Conservation (phyloP, 805 yeast species). For the Wickerhamomyces kurtzmanii region DNA sequence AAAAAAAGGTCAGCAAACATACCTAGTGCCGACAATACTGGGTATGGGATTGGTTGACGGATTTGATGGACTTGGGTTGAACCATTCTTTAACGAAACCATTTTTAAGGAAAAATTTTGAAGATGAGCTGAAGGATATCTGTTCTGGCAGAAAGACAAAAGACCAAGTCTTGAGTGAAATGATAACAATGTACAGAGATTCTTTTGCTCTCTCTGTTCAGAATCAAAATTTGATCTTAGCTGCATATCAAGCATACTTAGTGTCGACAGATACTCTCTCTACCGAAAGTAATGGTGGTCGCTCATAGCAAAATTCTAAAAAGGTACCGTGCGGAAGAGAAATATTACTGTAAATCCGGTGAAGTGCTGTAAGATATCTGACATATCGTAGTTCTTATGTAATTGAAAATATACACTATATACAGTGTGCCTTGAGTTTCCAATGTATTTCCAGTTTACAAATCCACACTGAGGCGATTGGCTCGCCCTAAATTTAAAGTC, state of each 20-base stretch:
- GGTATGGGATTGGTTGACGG: slow-evolving; percentile 89
- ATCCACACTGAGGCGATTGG: too few species aligned
- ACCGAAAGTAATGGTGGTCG: too few species aligned
- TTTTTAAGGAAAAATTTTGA: slow-evolving; percentile 75
- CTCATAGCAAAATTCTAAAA: too few species aligned
- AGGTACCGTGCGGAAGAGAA: too few species aligned
- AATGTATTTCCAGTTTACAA: too few species aligned
- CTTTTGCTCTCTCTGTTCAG: slow-evolving; percentile 38
- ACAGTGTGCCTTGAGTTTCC: too few species aligned
- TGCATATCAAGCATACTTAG: slow-evolving; percentile 23
- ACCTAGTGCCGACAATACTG: slow-evolving; percentile 66
- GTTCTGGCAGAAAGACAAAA: slow-evolving; percentile 49
- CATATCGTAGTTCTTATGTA: too few species aligned
- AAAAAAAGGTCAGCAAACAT: slow-evolving; percentile 25
- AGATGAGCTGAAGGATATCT: slow-evolving; percentile 50
- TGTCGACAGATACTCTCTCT: too few species aligned
- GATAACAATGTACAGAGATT: slow-evolving; percentile 48
- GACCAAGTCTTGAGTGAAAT: slow-evolving; percentile 46
- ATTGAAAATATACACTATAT: too few species aligned
- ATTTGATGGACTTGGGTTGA: slow-evolving; percentile 66
- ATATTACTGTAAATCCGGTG: too few species aligned
- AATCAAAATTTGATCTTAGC: slow-evolving; percentile 27
- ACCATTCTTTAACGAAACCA: slow-evolving; percentile 81
- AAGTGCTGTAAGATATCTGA: too few species aligned
- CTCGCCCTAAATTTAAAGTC: too few species aligned